Evolutionary conservation across 2,329 filamentous ascomycete genomes (phyloP).

Genomic region (Meredithiella fracta): DNA sequence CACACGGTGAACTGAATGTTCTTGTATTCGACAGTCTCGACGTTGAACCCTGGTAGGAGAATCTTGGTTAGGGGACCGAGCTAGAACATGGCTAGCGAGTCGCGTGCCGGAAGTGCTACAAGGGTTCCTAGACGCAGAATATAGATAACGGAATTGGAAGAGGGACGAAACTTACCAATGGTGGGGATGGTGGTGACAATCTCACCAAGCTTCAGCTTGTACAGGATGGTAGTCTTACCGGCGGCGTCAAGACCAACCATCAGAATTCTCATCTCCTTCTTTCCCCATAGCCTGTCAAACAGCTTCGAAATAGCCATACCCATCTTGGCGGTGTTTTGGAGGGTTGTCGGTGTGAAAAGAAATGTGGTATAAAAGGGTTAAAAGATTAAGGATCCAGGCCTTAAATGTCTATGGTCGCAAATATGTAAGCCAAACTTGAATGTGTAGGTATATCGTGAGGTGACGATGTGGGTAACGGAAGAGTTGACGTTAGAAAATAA

Average conservation of each 20-base stretch:
- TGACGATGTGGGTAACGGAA: neutral
- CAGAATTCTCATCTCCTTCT: slow-evolving; percentile 99
- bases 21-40: slow-evolving; percentile 99
- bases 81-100: neutral
- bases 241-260: slow-evolving; percentile 99
- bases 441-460: neutral
- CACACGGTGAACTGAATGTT: slow-evolving; percentile 99
- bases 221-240: slow-evolving; percentile 99
- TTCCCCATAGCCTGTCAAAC: slow-evolving; percentile 91
- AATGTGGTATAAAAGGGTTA: slow-evolving; percentile 10
- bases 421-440: neutral
- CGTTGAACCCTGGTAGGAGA: slow-evolving; percentile 66
- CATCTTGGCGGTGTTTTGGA: slow-evolving; percentile 38
- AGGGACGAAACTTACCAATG: slow-evolving; percentile 49
- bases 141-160: neutral
- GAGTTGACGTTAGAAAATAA: slow-evolving; percentile 3
- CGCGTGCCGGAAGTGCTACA: neutral
- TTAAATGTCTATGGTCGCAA: slow-evolving; percentile 9
- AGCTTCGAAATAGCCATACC: slow-evolving; percentile 96
- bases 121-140: neutral
- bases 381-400: slow-evolving; percentile 10
- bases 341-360: slow-evolving; percentile 16
- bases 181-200: slow-evolving; percentile 98
- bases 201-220: slow-evolving; percentile 99
- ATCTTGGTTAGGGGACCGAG: neutral